Evolutionary conservation across 192 early-diverging fungal species (phyloP).

Genomic region (Dimargaris cristalligena): DNA sequence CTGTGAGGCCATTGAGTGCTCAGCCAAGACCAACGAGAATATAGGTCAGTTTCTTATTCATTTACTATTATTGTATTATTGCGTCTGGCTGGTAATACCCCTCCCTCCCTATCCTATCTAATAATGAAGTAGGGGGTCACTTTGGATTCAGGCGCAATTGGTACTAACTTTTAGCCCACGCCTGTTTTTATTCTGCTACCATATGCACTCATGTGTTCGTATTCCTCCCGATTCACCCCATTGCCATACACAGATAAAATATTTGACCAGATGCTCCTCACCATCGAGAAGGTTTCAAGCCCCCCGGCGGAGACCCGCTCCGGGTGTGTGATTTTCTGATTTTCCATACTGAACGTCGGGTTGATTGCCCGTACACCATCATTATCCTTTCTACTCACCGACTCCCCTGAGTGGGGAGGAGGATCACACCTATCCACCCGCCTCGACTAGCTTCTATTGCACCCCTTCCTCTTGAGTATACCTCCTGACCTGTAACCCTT

Average conservation of each 20-base stretch:
- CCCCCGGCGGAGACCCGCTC: conserved; percentile 35
- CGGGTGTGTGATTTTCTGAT: conserved; percentile 34
- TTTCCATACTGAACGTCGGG: too few species aligned
- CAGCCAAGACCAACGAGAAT: conserved; percentile 83
- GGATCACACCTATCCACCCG: too few species aligned
- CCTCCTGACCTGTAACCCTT: too few species aligned
- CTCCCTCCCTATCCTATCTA: background rate
- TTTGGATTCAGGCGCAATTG: background rate
- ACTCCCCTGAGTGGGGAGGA: too few species aligned
- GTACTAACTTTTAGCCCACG: background rate
- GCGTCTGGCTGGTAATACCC: background rate
- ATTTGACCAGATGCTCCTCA: conserved; percentile 66
- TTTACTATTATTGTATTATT: background rate
- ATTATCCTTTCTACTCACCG: background rate
- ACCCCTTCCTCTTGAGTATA: too few species aligned
- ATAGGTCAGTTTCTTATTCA: conserved; percentile 43
- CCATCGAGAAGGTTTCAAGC: conserved; percentile 63
- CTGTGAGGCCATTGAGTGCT: conserved; percentile 76
- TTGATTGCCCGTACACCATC: background rate
- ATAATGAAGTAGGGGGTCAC: background rate
- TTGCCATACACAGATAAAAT: conserved; percentile 28
- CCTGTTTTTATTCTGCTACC: background rate
- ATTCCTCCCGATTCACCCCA: background rate
- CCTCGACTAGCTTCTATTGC: too few species aligned
- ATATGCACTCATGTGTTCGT: background rate